These are phyloP conservation scores for Basipetospora chlamydospora DNA, from an alignment of 2,329 filamentous ascomycete genomes.

Conservation along the genomic window DNA sequence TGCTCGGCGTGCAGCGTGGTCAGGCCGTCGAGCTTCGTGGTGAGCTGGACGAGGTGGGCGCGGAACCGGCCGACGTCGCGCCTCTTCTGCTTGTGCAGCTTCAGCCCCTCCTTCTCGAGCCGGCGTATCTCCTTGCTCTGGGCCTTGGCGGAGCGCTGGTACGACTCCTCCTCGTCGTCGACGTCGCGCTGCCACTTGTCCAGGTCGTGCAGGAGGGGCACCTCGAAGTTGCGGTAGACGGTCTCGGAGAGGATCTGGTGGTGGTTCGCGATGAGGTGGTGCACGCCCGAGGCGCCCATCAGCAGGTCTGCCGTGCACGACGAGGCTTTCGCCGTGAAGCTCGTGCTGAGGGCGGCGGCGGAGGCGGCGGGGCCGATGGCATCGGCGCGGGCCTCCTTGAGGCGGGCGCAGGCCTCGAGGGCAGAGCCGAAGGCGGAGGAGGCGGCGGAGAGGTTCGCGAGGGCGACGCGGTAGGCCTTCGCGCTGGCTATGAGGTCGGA, in stretches of 20 bases:
- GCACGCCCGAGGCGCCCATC: slow-evolving; percentile 47
- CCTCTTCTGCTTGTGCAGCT: slow-evolving; percentile 43
- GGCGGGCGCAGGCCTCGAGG: slow-evolving; percentile 51
- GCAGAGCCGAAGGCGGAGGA: slow-evolving; percentile 50
- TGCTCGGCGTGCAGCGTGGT: slow-evolving; percentile 46
- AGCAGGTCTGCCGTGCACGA: slow-evolving; percentile 49
- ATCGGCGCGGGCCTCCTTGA: slow-evolving; percentile 52
- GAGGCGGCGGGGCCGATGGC: slow-evolving; percentile 26
- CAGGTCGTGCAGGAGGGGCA: slow-evolving; percentile 53
- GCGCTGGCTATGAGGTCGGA: slow-evolving; percentile 45
- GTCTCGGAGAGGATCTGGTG: slow-evolving; percentile 56
- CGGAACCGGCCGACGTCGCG: slow-evolving; percentile 48
- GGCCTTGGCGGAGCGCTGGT: slow-evolving; percentile 37
- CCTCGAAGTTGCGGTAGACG: slow-evolving; percentile 53
- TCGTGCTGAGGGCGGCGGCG: slow-evolving; percentile 24
- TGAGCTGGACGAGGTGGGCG: slow-evolving; percentile 48
- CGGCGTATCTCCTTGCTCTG: slow-evolving; percentile 46
- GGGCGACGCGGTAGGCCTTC: slow-evolving; percentile 48
- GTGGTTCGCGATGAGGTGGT: slow-evolving; percentile 55
- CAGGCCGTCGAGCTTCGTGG: slow-evolving; percentile 45
- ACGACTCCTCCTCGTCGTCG: slow-evolving; percentile 49
- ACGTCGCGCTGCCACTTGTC: slow-evolving; percentile 50
- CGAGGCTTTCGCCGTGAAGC: slow-evolving; percentile 31
- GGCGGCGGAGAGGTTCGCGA: slow-evolving; percentile 44
- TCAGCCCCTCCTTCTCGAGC: slow-evolving; percentile 50